These are phyloP conservation scores for Volutella citrinella DNA, from an alignment of 2,329 filamentous ascomycete genomes.

Conservation along the genomic window DNA sequence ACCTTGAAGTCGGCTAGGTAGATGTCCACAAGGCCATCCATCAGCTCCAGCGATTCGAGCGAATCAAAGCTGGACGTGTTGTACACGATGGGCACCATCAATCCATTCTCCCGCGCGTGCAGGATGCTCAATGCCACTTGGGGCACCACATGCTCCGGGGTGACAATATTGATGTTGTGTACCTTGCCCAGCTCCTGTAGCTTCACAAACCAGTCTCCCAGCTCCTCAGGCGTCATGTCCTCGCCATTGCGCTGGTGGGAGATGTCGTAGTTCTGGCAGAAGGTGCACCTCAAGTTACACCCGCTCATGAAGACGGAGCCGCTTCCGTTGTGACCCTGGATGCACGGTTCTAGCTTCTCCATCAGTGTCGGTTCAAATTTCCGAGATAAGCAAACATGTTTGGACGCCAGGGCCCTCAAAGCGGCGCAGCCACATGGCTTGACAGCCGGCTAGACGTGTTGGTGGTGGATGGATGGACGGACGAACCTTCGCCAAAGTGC, in stretches of 20 bases:
- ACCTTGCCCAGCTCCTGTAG: conserved; percentile 74
- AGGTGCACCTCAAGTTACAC: conserved; percentile 70
- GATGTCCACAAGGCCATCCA: conserved; percentile 80
- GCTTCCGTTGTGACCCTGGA: conserved; percentile 78
- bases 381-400: conserved; percentile 2
- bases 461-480: no score
- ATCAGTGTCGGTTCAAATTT: no score
- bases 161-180: conserved; percentile 90
- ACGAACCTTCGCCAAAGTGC: conserved; percentile 72
- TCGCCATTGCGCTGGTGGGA: conserved; percentile 78
- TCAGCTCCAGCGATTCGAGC: conserved; percentile 64
- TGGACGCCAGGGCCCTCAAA: neutral
- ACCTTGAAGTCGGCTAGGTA: conserved; percentile 90
- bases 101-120: conserved; percentile 65
- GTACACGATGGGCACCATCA: conserved; percentile 75
- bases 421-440: no score
- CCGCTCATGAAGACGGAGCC: conserved; percentile 81
- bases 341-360: conserved; percentile 65
- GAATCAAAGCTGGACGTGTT: conserved; percentile 84
- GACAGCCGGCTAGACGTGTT: no score
- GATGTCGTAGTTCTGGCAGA: conserved; percentile 82
- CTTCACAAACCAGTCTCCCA: conserved; percentile 81
- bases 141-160: conserved; percentile 82
- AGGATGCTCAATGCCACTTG: conserved; percentile 78
- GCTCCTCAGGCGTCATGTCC: conserved; percentile 72